Conservation (phyloP, 345 rosid species). For the Mallotus nudiflorus region DNA sequence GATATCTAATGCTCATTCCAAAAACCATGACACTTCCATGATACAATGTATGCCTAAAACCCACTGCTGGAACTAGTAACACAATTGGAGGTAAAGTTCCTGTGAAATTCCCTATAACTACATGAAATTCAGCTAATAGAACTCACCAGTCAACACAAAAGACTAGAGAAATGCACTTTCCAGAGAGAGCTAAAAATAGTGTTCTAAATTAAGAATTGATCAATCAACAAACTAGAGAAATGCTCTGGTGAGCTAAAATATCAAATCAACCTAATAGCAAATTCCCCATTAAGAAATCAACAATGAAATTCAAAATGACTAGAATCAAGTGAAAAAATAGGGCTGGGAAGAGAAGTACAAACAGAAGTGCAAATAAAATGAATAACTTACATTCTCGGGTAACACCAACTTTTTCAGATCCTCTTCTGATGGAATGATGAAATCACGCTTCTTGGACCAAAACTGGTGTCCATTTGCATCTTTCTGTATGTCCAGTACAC, state of each 20-base stretch:
- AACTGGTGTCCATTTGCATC: slow-evolving; percentile 62
- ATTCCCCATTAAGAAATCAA: background rate
- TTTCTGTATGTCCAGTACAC: slow-evolving; percentile 50
- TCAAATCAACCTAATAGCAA: background rate
- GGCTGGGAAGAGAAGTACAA: background rate
- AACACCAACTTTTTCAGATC: slow-evolving; percentile 72
- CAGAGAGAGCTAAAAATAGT: background rate
- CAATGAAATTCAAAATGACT: background rate
- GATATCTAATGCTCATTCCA: too few relatives aligned
- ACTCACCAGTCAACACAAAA: background rate
- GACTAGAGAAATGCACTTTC: background rate
- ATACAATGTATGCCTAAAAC: too few relatives aligned
- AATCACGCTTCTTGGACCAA: slow-evolving; percentile 70
- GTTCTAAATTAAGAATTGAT: too few relatives aligned
- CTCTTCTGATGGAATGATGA: slow-evolving; percentile 74
- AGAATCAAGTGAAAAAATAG: background rate
- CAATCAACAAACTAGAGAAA: background rate
- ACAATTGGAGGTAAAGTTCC: too few relatives aligned
- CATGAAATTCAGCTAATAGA: background rate
- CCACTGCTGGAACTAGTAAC: too few relatives aligned
- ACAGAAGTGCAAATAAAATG: slow-evolving; percentile 17
- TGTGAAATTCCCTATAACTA: too few relatives aligned
- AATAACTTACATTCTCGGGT: slow-evolving; percentile 82
- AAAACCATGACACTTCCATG: too few relatives aligned
- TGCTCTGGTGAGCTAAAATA: too few relatives aligned